Conservation (phyloP, 768 basidiomycete genomes). For the Boletellus ananiceps region DNA sequence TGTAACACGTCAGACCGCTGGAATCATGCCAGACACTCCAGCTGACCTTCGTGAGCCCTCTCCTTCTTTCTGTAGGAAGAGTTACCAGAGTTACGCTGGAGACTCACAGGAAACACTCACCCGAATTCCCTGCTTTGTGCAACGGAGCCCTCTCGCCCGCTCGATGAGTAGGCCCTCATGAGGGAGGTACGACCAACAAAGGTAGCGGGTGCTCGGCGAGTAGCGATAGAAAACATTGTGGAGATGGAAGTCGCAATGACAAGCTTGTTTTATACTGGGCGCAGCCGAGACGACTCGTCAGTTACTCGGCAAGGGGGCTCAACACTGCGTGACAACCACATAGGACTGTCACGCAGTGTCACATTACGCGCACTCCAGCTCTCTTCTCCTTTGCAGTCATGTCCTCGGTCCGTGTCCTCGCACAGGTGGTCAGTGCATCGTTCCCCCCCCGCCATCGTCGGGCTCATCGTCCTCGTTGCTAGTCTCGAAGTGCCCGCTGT, state of each 20-base stretch:
- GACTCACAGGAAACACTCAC: slow-evolving; percentile 32
- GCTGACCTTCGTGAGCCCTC: slow-evolving; percentile 59
- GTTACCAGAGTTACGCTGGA: background rate
- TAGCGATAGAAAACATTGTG: slow-evolving; percentile 23
- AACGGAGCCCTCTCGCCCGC: slow-evolving; percentile 49
- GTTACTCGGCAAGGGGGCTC: background rate
- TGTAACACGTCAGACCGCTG: slow-evolving; percentile 24
- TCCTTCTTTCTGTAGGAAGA: slow-evolving; percentile 57
- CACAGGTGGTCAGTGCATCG: slow-evolving; percentile 41
- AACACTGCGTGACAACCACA: slow-evolving; percentile 21
- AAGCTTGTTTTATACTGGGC: background rate
- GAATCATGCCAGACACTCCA: slow-evolving; percentile 1
- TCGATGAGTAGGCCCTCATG: slow-evolving; percentile 35
- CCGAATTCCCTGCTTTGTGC: slow-evolving; percentile 61
- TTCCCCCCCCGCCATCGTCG: background rate
- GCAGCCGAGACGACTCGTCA: background rate
- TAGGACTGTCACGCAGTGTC: slow-evolving; percentile 29
- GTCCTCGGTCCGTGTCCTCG: slow-evolving; percentile 53
- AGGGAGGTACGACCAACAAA: slow-evolving; percentile 33
- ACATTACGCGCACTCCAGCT: slow-evolving; percentile 43
- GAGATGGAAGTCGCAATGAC: background rate
- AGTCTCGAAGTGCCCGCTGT: slow-evolving; percentile 45
- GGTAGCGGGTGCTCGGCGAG: slow-evolving; percentile 40
- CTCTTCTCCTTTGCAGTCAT: slow-evolving; percentile 48
- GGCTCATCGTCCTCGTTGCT: slow-evolving; percentile 9